Conservation (phyloP, 345 rosid species). For the Carallia brachiata region DNA sequence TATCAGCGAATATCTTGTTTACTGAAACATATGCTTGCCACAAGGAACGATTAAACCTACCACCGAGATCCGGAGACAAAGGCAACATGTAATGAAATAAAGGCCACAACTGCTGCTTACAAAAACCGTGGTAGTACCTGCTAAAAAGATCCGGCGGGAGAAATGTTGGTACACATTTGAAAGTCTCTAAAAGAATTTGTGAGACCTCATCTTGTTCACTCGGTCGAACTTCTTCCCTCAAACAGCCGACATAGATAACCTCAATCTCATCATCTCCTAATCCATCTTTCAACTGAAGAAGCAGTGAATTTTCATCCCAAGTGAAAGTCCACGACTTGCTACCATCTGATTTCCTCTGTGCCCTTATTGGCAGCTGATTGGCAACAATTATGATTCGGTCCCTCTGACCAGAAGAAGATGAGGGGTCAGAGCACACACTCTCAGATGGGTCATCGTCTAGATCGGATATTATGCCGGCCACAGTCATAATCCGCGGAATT, state of each 20-base stretch:
- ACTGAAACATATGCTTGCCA: constrained; percentile 92
- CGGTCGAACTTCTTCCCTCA: constrained; percentile 72
- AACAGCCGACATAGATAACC: constrained; percentile 75
- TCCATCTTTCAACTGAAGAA: constrained; percentile 73
- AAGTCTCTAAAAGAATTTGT: constrained; percentile 58
- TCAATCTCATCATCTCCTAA: constrained; percentile 65
- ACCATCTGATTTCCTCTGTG: constrained; percentile 53
- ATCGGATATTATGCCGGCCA: constrained; percentile 73
- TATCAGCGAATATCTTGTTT: constrained; percentile 83
- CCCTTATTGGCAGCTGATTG: constrained; percentile 71
- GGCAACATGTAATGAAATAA: constrained; percentile 92
- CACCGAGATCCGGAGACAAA: constrained; percentile 80
- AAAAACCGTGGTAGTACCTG: constrained; percentile 77
- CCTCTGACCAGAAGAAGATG: constrained; percentile 44
- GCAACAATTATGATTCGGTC: constrained; percentile 85
- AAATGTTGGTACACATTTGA: constrained; percentile 77
- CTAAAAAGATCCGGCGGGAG: constrained; percentile 57
- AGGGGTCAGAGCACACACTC: constrained; percentile 54
- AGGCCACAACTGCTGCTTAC: constrained; percentile 92
- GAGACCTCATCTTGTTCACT: constrained; percentile 82
- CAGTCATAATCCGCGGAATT: constrained; percentile 82
- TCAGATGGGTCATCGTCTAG: constrained; percentile 64
- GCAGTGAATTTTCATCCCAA: constrained; percentile 77
- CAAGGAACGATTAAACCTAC: constrained; percentile 64
- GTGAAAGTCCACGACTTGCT: constrained; percentile 59